These are phyloP conservation scores for Candolleomyces aberdarensis DNA, from an alignment of 768 basidiomycete species.

Conservation along the genomic window DNA sequence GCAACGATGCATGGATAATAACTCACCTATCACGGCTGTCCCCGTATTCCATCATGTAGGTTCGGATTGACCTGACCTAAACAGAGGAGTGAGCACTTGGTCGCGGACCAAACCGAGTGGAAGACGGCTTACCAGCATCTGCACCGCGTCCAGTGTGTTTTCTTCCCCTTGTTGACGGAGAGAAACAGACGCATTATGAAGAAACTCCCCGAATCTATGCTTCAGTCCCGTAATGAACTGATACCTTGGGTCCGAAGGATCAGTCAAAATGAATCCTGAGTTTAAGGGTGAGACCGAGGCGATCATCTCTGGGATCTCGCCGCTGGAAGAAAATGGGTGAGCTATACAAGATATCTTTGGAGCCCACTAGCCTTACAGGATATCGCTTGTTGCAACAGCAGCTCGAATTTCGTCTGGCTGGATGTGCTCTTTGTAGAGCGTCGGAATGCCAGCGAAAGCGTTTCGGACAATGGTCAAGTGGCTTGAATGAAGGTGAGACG, in stretches of 20 bases:
- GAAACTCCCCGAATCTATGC: constrained; percentile 60
- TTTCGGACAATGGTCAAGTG: constrained; percentile 71
- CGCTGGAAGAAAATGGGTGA: constrained; percentile 31
- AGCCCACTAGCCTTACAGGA: constrained; percentile 46
- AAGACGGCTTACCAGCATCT: constrained; percentile 52
- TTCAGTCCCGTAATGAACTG: constrained; percentile 56
- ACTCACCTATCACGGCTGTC: constrained; percentile 57
- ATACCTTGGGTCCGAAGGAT: constrained; percentile 63
- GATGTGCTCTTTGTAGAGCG: constrained; percentile 53
- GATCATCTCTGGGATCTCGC: constrained; percentile 79
- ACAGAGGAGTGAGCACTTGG: not conserved
- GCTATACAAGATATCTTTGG: not conserved
- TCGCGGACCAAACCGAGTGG: not conserved
- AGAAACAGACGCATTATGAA: constrained; percentile 68
- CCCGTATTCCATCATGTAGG: constrained; percentile 73
- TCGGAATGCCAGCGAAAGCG: constrained; percentile 72
- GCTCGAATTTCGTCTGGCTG: constrained; percentile 44
- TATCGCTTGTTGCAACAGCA: constrained; percentile 54
- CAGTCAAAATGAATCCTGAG: constrained; percentile 65
- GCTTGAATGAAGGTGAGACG: constrained; percentile 26
- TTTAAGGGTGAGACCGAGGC: constrained; percentile 56
- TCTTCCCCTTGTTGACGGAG: constrained; percentile 74
- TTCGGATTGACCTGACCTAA: constrained; percentile 65
- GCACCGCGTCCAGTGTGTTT: constrained; percentile 78
- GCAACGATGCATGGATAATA: not conserved